Percentiles rank a stretch among this genome's conserved stretches.
These are phyloP conservation scores for Globisporangium abappressorium DNA, from an alignment of 352 stramenopile species.

Conservation along the genomic window DNA sequence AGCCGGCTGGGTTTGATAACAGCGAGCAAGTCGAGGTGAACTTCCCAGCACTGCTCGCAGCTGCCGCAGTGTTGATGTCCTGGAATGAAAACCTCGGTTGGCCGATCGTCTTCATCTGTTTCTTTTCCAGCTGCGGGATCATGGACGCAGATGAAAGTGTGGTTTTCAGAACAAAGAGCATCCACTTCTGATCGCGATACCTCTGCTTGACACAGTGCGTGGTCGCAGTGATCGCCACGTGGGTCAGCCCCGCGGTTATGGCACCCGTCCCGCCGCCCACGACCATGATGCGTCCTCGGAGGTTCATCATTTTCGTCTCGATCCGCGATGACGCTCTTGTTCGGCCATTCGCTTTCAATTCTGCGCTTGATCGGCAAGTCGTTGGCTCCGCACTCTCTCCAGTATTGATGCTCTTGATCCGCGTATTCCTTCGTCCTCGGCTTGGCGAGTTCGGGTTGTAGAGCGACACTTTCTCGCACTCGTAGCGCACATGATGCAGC, in stretches of 20 bases:
- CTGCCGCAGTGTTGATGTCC: slow-evolving; percentile 19
- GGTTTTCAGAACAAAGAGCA: slow-evolving; percentile 65
- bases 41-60: background rate
- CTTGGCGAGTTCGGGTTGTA: slow-evolving; percentile 19
- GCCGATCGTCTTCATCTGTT: slow-evolving; percentile 55
- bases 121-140: slow-evolving; percentile 68
- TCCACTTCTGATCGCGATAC: slow-evolving; percentile 67
- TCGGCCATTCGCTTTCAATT: background rate
- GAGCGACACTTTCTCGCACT: slow-evolving; percentile 68
- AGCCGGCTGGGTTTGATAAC: background rate
- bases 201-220: slow-evolving; percentile 55
- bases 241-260: background rate
- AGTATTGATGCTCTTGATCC: background rate
- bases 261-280: background rate
- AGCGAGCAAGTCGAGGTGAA: background rate
- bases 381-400: background rate
- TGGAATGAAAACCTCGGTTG: slow-evolving; percentile 45
- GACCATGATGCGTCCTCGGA: slow-evolving; percentile 6
- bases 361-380: background rate
- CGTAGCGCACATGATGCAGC: slow-evolving; percentile 70
- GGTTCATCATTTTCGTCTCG: background rate
- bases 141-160: slow-evolving; percentile 60
- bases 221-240: slow-evolving; percentile 17
- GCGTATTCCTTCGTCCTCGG: background rate
- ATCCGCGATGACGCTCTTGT: background rate